These are phyloP conservation scores for Annulohypoxylon bovei DNA, from an alignment of 495 filamentous ascomycete species.

Conservation along the genomic window DNA sequence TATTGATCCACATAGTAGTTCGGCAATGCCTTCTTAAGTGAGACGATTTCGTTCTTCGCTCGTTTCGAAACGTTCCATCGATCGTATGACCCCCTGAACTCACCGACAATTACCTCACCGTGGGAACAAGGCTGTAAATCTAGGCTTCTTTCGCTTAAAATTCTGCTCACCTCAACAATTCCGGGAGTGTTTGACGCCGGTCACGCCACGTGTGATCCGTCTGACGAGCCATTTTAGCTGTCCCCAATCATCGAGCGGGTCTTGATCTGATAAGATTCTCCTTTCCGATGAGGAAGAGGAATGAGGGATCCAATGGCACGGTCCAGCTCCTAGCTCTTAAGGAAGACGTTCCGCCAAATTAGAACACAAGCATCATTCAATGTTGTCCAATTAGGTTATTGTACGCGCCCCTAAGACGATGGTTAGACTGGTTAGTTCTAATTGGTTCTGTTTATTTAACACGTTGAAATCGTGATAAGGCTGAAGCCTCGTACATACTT, in stretches of 20 bases:
- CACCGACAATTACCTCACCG: constrained; percentile 31
- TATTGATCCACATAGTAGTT: constrained; percentile 3
- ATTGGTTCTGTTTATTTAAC: constrained; percentile 13
- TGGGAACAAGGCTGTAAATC: constrained; percentile 4
- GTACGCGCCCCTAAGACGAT: background rate
- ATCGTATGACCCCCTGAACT: constrained; percentile 36
- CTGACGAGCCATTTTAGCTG: constrained; percentile 23
- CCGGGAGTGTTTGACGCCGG: constrained; percentile 22
- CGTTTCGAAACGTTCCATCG: constrained; percentile 39
- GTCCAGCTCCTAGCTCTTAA: background rate
- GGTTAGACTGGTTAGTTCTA: background rate
- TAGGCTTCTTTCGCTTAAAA: constrained; percentile 20
- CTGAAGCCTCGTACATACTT: background rate
- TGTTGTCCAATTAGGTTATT: background rate
- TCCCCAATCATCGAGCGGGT: background rate
- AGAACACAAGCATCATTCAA: background rate
- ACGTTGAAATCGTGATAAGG: background rate
- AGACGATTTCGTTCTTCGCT: constrained; percentile 18
- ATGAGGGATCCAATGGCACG: constrained; percentile 10
- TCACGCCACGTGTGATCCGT: constrained; percentile 34
- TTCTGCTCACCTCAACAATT: constrained; percentile 30
- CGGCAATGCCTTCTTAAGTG: constrained; percentile 8
- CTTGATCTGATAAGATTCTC: constrained; percentile 42
- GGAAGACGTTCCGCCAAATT: background rate
- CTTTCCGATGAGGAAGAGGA: background rate